Percentiles rank a stretch among this genome's conserved stretches.
Conservation (phyloP, 1,284 basidiomycete species). For the Cryptococcus floricola region DNA sequence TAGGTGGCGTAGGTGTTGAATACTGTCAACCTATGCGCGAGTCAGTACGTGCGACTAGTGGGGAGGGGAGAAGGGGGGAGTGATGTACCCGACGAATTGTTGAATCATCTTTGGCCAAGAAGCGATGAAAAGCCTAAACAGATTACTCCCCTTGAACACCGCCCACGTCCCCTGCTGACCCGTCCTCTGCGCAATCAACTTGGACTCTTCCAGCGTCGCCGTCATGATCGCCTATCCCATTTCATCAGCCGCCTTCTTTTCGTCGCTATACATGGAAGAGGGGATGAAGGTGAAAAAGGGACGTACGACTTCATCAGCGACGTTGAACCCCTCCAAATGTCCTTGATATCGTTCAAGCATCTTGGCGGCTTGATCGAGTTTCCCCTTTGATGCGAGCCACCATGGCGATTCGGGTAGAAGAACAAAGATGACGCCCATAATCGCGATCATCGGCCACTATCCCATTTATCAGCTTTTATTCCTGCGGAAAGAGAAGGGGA, state of each 20-base stretch:
- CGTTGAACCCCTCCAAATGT: conserved; percentile 20
- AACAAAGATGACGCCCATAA: conserved; percentile 20
- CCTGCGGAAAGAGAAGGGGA: too few relatives aligned
- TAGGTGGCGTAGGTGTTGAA: conserved; percentile 25
- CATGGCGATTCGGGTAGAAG: conserved; percentile 25
- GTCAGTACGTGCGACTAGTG: background rate
- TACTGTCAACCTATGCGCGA: conserved; percentile 1
- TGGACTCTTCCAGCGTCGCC: conserved; percentile 14
- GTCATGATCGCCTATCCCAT: conserved; percentile 9
- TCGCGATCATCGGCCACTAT: conserved; percentile 19
- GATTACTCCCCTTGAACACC: conserved; percentile 12
- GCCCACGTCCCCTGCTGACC: conserved; percentile 6
- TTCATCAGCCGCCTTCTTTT: background rate
- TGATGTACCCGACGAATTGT: conserved; percentile 15
- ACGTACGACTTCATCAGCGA: conserved; percentile 18
- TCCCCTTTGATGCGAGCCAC: conserved; percentile 19
- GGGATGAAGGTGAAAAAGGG: too few relatives aligned
- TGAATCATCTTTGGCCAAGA: conserved; percentile 21
- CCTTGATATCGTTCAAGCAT: conserved; percentile 15
- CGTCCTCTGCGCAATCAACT: background rate
- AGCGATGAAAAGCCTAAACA: conserved; percentile 14
- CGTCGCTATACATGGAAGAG: background rate
- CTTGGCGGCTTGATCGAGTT: conserved; percentile 13
- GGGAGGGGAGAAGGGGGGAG: too few relatives aligned
- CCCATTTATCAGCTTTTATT: background rate